Conservation (phyloP, 495 filamentous ascomycete species). For the Clohesyomyces aquaticus region DNA sequence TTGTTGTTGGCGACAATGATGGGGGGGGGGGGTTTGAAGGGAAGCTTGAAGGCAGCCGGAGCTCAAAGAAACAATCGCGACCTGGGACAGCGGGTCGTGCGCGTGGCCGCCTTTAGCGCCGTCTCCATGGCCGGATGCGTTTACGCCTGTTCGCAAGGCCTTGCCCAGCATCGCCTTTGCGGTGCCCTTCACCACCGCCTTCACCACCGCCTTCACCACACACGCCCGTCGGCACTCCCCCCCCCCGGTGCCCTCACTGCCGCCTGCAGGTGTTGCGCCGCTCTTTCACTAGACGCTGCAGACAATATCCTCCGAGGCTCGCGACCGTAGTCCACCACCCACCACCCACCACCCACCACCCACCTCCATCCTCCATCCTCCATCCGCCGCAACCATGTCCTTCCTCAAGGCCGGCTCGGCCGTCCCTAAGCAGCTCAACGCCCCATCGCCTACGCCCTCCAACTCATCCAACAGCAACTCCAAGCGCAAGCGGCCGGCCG, state of each 20-base stretch:
- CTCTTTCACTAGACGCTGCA: slow-evolving; percentile 30
- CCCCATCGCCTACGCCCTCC: slow-evolving; percentile 40
- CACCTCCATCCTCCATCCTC: slow-evolving; percentile 9
- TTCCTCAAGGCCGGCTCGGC: slow-evolving; percentile 43
- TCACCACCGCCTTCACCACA: background rate
- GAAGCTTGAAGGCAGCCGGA: background rate
- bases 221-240: background rate
- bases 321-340: background rate
- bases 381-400: slow-evolving; percentile 35
- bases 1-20: slow-evolving; percentile 5
- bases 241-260: background rate
- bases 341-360: background rate
- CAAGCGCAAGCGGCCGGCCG: slow-evolving; percentile 62
- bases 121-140: too few relatives aligned
- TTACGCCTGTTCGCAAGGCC: too few relatives aligned
- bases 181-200: background rate
- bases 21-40: slow-evolving; percentile 5
- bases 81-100: too few relatives aligned
- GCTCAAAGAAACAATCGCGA: background rate
- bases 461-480: slow-evolving; percentile 43
- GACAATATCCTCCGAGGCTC: slow-evolving; percentile 1
- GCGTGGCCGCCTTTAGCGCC: too few relatives aligned
- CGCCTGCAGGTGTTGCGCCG: background rate
- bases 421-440: slow-evolving; percentile 18
- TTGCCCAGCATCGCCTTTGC: too few relatives aligned